Evolutionary conservation across 23 red algal genomes (phyloP), one percentile per base, ranked within the genome.

Genomic region (Gracilaria domingensis): DNA sequence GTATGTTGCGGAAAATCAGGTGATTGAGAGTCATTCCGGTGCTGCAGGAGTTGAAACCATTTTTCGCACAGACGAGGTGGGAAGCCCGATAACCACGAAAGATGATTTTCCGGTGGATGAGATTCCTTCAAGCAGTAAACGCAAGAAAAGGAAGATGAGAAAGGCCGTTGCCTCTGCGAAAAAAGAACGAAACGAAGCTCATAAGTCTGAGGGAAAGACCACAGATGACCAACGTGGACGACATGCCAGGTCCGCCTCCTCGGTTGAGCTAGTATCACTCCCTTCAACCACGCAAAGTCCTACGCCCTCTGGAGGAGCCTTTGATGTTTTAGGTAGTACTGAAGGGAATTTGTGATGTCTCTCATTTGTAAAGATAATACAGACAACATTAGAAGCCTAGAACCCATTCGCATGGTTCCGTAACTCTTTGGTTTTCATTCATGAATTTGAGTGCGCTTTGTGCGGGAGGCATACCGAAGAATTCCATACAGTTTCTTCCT

Each of bases 121-220:
- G 38, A 21, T 73, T 24, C 34, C 67, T 2, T 21, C 38, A 29
- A 23, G 38, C 28, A 37, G 3, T 18, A 73, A 73, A n/a, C 67
- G 67, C 30, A 73, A 44, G 67, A 73, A 73, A 73, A 73, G 20
- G 67, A 73, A 73, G 67, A 73, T 37, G 2, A 73, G 34, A 29
- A 73, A 21, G 67, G 42, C 67, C 9, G 21, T 44, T n/a, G 67
- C 33, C 4, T 2, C 24, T 28, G 16, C 59, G 2, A 62, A 12
- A 30, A 73, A 73, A 44, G 67, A 73, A 44, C 67, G 34, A 73
- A 5, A 2, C 2, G 33, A 40, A 73, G 67, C 67, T 73, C 20
- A 39, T 5, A 23, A 73, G 67, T 20, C 35, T 17, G 20, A n/a
- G 24, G 38, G 35, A 44, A 44, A 13, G 28, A 5, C 0, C 38